Conservation (phyloP, 2,329 filamentous ascomycete species). For the Dactylellina haptotyla region DNA sequence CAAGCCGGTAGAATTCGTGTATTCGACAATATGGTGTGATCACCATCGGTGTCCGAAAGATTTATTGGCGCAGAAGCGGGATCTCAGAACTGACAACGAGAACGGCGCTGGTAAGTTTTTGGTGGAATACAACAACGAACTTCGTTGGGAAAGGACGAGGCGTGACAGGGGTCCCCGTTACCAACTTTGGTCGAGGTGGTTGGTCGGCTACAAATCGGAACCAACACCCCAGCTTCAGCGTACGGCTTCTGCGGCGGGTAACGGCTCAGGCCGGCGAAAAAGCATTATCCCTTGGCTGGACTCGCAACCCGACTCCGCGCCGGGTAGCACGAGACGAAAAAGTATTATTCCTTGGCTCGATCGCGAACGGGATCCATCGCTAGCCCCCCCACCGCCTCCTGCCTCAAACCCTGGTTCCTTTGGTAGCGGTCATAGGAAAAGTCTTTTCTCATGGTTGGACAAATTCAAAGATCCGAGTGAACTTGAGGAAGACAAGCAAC, state of each 20-base stretch:
- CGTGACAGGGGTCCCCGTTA: constrained; percentile 49
- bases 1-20: constrained; percentile 40
- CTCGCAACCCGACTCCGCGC: constrained; percentile 3
- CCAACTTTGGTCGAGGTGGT: constrained; percentile 50
- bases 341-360: constrained; percentile 49
- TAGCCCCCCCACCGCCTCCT: constrained; percentile 19
- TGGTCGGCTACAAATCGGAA: constrained; percentile 51
- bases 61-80: constrained; percentile 33
- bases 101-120: constrained; percentile 41
- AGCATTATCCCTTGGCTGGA: constrained; percentile 49
- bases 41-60: constrained; percentile 46
- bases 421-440: constrained; percentile 30
- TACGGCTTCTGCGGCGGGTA: constrained; percentile 24
- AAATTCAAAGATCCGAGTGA: constrained; percentile 45
- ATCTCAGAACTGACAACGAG: constrained; percentile 13
- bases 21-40: constrained; percentile 52
- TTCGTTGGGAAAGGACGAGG: constrained; percentile 35
- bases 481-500: constrained; percentile 38
- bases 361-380: constrained; percentile 31
- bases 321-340: constrained; percentile 16
- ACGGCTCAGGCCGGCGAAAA: constrained; percentile 12
- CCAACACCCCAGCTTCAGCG: constrained; percentile 33
- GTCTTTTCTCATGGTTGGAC: constrained; percentile 50
- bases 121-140: constrained; percentile 39
- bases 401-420: not conserved